Evolutionary conservation across 148 eudicot species (phyloP), one percentile per base, ranked within the genome.

Genomic region (Nepenthes gracilis): DNA sequence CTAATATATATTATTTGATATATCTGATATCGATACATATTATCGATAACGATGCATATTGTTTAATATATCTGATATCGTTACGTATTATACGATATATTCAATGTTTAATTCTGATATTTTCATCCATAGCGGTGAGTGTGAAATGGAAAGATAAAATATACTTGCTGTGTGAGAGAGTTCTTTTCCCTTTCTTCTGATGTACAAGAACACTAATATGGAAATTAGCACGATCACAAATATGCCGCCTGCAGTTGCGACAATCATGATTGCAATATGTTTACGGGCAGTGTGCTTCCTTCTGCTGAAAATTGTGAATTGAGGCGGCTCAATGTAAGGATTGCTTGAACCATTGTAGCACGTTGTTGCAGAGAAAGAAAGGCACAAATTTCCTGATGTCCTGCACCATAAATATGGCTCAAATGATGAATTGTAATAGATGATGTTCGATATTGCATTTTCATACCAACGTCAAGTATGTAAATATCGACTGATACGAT

Each of bases 351-450:
- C 56, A 45, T 59, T 70, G 50, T 56, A 60, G 69, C 92, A 88
- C 32, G 60, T 45, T 49, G 75, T 45, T 49, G 75, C 60, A 35
- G 83, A 71, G 81, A 81, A 88, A 32, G 79, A 67, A 23, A 88
- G 80, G 70, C 96, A 88, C 69, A 79, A 53, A 72, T 88, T 88
- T 56, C 96, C 89, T 50, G 85, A 75, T 60, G 83, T 64, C 74
- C 96, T 88, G 83, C 36, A 40, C 32, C 57, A 67, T 33, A 61
- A 38, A 59, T 55, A 60, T 60, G 56, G 9, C n/a, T 59, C 53
- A 67, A 55, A 37, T n/a, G 54, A 50, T 45, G 45, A 57, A 12
- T 36, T 48, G 3, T 35, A 61, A 62, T 36, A 13, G 35, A 33
- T 5, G 6, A 15, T 23, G 7, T 33, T 23, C 13, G 5, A 2